These are phyloP conservation scores for Syzygium oleosum DNA, from an alignment of 345 rosid species.

Conservation along the genomic window DNA sequence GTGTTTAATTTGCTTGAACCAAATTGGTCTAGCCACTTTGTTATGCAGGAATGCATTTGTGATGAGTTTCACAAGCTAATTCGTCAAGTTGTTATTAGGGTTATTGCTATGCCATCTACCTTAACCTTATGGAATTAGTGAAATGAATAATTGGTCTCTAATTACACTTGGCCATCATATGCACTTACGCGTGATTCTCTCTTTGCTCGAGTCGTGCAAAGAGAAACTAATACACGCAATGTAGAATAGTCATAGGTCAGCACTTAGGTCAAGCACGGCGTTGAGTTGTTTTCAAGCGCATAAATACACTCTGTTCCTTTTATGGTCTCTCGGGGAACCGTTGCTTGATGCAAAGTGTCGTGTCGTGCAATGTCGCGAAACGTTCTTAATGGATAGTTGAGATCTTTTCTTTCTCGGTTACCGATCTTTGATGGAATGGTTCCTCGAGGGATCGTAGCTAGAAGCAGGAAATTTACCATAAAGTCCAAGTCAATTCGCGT, in stretches of 20 bases:
- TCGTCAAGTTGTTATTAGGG: too few species aligned
- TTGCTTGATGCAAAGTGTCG: not conserved
- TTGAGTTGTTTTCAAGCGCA: not conserved
- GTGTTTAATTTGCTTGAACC: not conserved
- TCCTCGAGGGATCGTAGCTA: not conserved
- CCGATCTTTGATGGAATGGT: not conserved
- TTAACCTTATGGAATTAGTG: too few species aligned
- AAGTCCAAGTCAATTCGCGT: not conserved
- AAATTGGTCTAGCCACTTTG: not conserved
- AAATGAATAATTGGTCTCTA: too few species aligned
- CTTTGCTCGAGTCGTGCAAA: too few species aligned
- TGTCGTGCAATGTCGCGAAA: not conserved
- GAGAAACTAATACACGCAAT: too few species aligned
- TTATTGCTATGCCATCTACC: too few species aligned
- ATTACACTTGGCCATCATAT: too few species aligned
- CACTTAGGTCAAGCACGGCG: not conserved
- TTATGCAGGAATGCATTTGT: not conserved
- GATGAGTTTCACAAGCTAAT: not conserved
- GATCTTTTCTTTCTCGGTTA: not conserved
- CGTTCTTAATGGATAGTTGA: not conserved
- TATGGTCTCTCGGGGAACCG: not conserved
- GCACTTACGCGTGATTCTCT: too few species aligned
- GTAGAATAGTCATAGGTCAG: not conserved
- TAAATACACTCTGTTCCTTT: not conserved
- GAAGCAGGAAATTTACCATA: not conserved